Percentiles rank a stretch among this genome's conserved stretches.
Evolutionary conservation across 352 stramenopile species (phyloP).

Genomic region (Stephanocyclus meneghinianus): DNA sequence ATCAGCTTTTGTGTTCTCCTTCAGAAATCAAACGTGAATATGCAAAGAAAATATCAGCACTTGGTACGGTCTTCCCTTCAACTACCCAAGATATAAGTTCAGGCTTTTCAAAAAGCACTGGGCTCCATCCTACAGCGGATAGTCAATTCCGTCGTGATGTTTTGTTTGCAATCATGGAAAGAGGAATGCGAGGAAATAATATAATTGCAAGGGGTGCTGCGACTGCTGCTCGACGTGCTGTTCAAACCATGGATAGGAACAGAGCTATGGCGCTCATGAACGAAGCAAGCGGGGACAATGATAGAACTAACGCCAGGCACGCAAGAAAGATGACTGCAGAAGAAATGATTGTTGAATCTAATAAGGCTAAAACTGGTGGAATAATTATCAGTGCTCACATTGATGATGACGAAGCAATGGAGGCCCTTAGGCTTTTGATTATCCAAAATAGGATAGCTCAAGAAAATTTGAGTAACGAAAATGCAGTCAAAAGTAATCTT

Average conservation of each 20-base stretch:
- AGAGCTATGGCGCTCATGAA: conserved; percentile 68
- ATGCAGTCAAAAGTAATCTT: conserved; percentile 39
- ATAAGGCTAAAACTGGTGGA: conserved; percentile 7
- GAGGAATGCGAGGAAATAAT: conserved; percentile 71
- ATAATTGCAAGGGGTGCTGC: conserved; percentile 71
- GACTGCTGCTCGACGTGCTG: conserved; percentile 54
- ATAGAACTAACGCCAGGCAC: not conserved
- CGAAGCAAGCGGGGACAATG: conserved; percentile 21
- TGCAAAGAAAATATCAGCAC: conserved; percentile 47
- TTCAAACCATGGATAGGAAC: conserved; percentile 79
- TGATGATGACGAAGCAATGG: conserved; percentile 80
- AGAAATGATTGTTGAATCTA: conserved; percentile 13
- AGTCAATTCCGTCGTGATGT: conserved; percentile 71
- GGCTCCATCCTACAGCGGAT: conserved; percentile 46
- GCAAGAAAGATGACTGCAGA: conserved; percentile 8
- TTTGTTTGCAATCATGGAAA: conserved; percentile 80
- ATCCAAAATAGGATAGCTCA: conserved; percentile 77
- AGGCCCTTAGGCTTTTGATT: conserved; percentile 76
- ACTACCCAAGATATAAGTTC: conserved; percentile 23
- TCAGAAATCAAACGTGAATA: conserved; percentile 26
- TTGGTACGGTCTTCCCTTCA: conserved; percentile 52
- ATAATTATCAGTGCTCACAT: conserved; percentile 40
- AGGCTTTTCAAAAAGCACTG: conserved; percentile 39
- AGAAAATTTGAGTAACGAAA: conserved; percentile 60
- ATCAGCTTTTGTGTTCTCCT: conserved; percentile 6